Base-by-base conservation (phyloP, 2,329 filamentous ascomycete species). In the Calonectria multiphialidica region DNA sequence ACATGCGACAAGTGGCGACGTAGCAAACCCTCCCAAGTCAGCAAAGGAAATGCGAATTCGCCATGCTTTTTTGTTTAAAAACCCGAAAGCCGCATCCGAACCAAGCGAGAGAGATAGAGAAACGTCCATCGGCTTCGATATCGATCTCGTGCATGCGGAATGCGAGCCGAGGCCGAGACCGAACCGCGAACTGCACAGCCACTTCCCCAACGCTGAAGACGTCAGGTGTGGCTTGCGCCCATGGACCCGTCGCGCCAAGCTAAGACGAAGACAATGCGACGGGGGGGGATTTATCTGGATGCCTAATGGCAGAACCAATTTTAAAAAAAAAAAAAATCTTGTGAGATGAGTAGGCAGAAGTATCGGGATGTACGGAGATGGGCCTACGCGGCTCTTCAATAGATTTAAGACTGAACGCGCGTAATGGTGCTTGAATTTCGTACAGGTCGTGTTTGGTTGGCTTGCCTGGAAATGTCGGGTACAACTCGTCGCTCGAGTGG, bases 151-250 rank as follows among this genome's bases (percentile, higher is more conserved):
- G 33, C 45, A 30, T 25, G 6, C 44, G 35, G 30, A 49, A 57
- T 35, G 44, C 25, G 28, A 42, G n/a, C 55, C 44, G 53, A 68
- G 16, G 45, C 66, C 45, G 30, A 68, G 53, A 61, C 53, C 55
- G 57, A 62, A 21, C 16, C 9, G 57, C 57, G 57, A 62, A n/a
- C 7, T 62, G 21, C 66, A 63, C 55, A 63, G 57, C 66, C 66
- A 68, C 66, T 44, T 18, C 45, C n/a, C 28, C 35, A 9, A 25
- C 33, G 44, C 55, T 44, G 23, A 61, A 57, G 21, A 37, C 55
- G 30, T 33, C 25, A 42, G 40, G 21, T 59, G 66, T 62, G 66
- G 66, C 66, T 68, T 68, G 55, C 35, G 44, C 55, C 12, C 16
- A 25, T 23, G 65, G 37, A 57, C 21, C 3, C 15, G 8, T 61